phyloP scores from a whole-genome alignment of 495 filamentous ascomycete species.

The Terfezia boudieri region DNA sequence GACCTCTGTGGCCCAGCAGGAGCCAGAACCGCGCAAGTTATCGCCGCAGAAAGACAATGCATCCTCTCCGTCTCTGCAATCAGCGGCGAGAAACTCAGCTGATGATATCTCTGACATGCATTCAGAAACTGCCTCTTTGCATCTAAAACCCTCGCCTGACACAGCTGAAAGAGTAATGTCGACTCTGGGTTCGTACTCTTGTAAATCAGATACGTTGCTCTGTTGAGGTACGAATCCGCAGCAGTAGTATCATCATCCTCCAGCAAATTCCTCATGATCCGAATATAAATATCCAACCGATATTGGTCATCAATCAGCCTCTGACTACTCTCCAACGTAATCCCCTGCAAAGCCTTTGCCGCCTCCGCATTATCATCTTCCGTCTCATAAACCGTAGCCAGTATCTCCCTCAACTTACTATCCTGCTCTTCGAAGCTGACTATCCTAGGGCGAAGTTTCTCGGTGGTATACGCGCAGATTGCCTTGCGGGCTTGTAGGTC shows the following conservation, averaged over 20 bases:
- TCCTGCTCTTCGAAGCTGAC: constrained; percentile 73
- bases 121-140: constrained; percentile 78
- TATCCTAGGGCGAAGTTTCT: constrained; percentile 38
- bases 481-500: constrained; percentile 39
- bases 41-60: constrained; percentile 66
- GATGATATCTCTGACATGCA: constrained; percentile 68
- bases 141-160: constrained; percentile 81
- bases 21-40: constrained; percentile 81
- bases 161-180: constrained; percentile 67
- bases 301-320: constrained; percentile 56
- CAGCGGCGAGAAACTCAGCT: constrained; percentile 46
- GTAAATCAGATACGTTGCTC: constrained; percentile 75
- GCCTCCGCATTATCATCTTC: constrained; percentile 61
- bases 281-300: constrained; percentile 65
- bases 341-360: constrained; percentile 55
- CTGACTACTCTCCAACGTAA: constrained; percentile 72
- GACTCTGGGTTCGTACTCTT: constrained; percentile 46
- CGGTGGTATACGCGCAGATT: constrained; percentile 45
- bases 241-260: constrained; percentile 79
- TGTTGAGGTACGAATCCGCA: constrained; percentile 73
- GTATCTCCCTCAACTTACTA: constrained; percentile 48
- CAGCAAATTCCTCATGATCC: constrained; percentile 82
- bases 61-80: constrained; percentile 71
- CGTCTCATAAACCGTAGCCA: constrained; percentile 62
- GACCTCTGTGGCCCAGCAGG: constrained; percentile 75